Evolutionary conservation across 164 flowering plant species (phyloP).

Genomic region (Sedum album): DNA sequence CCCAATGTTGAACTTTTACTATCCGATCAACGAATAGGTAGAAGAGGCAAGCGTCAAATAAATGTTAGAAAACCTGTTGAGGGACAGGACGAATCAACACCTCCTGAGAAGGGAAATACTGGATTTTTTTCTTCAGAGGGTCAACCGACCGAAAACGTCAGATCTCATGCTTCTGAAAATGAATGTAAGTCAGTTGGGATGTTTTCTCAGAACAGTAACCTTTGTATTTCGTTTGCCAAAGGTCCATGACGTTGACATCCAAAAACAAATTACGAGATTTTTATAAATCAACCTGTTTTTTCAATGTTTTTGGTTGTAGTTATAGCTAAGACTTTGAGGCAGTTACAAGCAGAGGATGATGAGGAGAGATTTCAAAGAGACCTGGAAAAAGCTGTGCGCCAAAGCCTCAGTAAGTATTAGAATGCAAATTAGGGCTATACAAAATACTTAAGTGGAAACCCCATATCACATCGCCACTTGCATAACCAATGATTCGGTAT

Average conservation of each 20-base stretch:
- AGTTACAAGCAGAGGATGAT: slow-evolving; percentile 64
- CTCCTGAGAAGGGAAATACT: slow-evolving; percentile 35
- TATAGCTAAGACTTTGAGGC: slow-evolving; percentile 39
- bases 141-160: slow-evolving; percentile 20
- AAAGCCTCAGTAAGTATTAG: no score
- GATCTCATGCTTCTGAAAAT: slow-evolving; percentile 18
- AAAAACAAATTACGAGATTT: neutral
- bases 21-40: slow-evolving; percentile 36
- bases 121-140: slow-evolving; percentile 21
- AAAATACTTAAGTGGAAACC: neutral
- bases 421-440: neutral
- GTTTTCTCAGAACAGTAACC: neutral
- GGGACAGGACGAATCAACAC: slow-evolving; percentile 22
- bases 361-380: slow-evolving; percentile 95
- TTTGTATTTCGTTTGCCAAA: neutral
- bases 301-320: neutral
- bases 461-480: neutral
- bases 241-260: neutral
- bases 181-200: slow-evolving; percentile 24
- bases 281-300: neutral
- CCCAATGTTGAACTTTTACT: slow-evolving; percentile 26
- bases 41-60: slow-evolving; percentile 42
- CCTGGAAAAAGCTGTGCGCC: slow-evolving; percentile 70
- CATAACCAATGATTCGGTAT: neutral
- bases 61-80: slow-evolving; percentile 34